Evolutionary conservation across 148 eudicot species (phyloP), one percentile per base, ranked within the genome.

Genomic region (Euryodendron excelsum): DNA sequence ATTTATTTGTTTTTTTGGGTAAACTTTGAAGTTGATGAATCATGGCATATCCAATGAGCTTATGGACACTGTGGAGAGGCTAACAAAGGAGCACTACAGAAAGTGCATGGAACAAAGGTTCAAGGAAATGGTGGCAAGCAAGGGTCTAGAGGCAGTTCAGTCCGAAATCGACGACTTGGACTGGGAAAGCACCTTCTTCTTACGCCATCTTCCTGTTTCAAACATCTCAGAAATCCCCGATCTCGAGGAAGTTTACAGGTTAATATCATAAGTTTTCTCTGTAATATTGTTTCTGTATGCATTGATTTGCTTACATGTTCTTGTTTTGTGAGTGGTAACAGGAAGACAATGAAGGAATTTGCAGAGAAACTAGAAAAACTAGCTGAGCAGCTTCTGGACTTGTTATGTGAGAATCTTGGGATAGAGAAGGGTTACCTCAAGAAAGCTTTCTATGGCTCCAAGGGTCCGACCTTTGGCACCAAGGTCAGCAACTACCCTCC

Each of bases 401-500:
- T 92, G 76, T 84, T 94, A 2, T 91, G 98, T 74, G 98, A 94
- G 88, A 94, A 94, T 73, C 87, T 94, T 27, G 98, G 98, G 56
- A 79, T 94, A 14, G 97, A 94, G 76, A 92, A 86, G 52, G 98
- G 94, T 1, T 94, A 92, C 81, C 80, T 94, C 1, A 92, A 92
- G 86, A 89, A 87, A 83, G 96, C 86, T 31, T 92, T 94, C 60
- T 65, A 81, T 79, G 95, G 95, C 65, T 77, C 91, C 59, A 90
- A 88, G 47, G 96, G 98, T 31, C 98, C 98, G 0, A 94, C 89
- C 25, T 92, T 94, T 64, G 98, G 98, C 44, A 94, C 98, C 36
- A 94, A 94, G 83, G 95, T 92, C 34, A 91, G 96, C 88, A 94
- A 86, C 87, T 94, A 94, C 81, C 98, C 98, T 1, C 97, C 97